Base-by-base conservation (phyloP, 371 early-diverging fungal genomes). In the Lichtheimia ramosa region DNA sequence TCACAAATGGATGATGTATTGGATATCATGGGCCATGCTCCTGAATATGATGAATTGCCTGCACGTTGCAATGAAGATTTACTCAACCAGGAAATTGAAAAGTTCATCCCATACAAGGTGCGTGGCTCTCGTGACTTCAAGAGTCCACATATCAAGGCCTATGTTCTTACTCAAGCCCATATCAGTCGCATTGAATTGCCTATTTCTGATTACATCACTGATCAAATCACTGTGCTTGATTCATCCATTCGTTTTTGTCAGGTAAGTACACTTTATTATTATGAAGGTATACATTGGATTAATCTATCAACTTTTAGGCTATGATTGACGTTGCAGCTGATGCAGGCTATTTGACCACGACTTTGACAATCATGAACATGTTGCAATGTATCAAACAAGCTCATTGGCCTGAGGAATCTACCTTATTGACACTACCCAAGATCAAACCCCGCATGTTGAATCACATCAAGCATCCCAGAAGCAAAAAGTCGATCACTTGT, bases 41-140 rank as follows among this genome's bases (percentile, higher is more conserved):
- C 86, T 3, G 97, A 96, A 65, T 97, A 92, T 74, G 83, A 86
- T 8, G 96, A 96, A 63, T 68, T 94, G 6, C 95, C 96, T 0
- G 94, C 95, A 3, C 86, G 96, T 3, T 96, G 95, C 68, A 93
- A 95, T 65, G 97, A 96, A 64, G 95, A 96, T 67, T 43, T 91
- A 16, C 71, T 89, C 56, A 96, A 95, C 69, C 82, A 84, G 59
- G 89, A 89, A 56, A 77, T 90, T 15, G 90, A 89, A 54, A 82
- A 83, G 48, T 69, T 77, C 21, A 67, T 91, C 23, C 86, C 84
- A 0, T 81, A 81, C 59, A 58, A 80, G 23, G 79, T 87, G 7
- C 68, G 73, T 18, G 73, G 73, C 1, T 66, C 78, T 7, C 80
- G 81, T 48, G 68, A 81, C 14, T 92, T 85, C 61, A 89, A 85